These are phyloP conservation scores for Chondrus crispus DNA, from an alignment of 23 red algal species.

Conservation along the genomic window DNA sequence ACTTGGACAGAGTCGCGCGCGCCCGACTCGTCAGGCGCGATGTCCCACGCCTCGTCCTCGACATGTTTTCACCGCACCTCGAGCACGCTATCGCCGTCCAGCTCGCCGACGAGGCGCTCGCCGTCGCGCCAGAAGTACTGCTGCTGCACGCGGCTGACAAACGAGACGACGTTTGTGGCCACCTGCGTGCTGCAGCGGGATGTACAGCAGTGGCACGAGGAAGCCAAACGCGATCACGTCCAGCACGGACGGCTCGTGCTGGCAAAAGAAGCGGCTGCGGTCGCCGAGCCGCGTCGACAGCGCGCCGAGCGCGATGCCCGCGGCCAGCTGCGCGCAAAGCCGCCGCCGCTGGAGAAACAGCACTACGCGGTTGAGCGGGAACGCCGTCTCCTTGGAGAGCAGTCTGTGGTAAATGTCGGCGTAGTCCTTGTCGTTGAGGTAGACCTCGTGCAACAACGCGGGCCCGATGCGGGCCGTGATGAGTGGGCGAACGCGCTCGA, in stretches of 20 bases:
- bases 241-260: constrained; percentile 22
- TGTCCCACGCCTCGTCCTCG: not conserved
- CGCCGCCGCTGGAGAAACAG: constrained; percentile 16
- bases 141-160: constrained; percentile 44
- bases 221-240: constrained; percentile 68
- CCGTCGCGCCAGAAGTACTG: constrained; percentile 28
- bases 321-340: constrained; percentile 10
- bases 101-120: constrained; percentile 38
- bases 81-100: constrained; percentile 7
- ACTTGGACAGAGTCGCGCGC: no score
- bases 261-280: constrained; percentile 38
- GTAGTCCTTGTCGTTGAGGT: constrained; percentile 44
- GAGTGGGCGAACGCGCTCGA: constrained; percentile 57
- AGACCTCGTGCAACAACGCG: constrained; percentile 40
- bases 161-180: constrained; percentile 27
- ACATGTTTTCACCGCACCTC: constrained; percentile 14
- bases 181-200: constrained; percentile 43
- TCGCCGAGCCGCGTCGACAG: constrained; percentile 57
- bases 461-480: constrained; percentile 46
- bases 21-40: not conserved
- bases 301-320: constrained; percentile 40
- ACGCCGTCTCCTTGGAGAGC: constrained; percentile 22
- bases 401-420: constrained; percentile 62
- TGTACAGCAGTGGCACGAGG: constrained; percentile 58
- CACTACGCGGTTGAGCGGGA: constrained; percentile 39